Conservation (phyloP, 805 yeast genomes). For the Jamesozyma piceae region DNA sequence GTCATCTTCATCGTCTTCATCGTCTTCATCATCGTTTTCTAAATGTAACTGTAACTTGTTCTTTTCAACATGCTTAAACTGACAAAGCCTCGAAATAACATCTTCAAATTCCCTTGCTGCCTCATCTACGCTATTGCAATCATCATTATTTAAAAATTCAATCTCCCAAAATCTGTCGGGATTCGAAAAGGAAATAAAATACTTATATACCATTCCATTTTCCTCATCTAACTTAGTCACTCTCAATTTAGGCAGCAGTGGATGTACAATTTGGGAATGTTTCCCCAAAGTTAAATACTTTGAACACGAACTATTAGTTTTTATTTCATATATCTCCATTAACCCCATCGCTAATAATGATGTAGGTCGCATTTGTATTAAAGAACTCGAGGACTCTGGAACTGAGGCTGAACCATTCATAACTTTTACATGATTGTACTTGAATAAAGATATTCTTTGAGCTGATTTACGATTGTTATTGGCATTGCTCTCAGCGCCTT, state of each 20-base stretch:
- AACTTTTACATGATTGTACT: constrained; percentile 19
- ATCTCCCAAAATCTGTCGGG: constrained; percentile 72
- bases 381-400: constrained; percentile 1
- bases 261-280: constrained; percentile 45
- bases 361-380: background rate
- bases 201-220: constrained; percentile 18
- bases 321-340: constrained; percentile 24
- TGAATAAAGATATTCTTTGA: constrained; percentile 26
- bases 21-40: background rate
- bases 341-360: constrained; percentile 22
- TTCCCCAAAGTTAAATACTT: constrained; percentile 28
- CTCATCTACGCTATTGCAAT: constrained; percentile 5
- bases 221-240: constrained; percentile 36
- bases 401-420: constrained; percentile 9
- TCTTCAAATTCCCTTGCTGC: constrained; percentile 22
- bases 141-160: constrained; percentile 19
- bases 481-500: constrained; percentile 4
- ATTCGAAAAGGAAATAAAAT: constrained; percentile 56
- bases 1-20: background rate
- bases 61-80: constrained; percentile 1
- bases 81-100: constrained; percentile 23
- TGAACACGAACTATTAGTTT: constrained; percentile 10
- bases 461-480: constrained; percentile 18
- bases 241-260: constrained; percentile 56
- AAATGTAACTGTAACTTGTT: no score